A percentile compares a stretch with the other conserved stretches of the same genome.
These are phyloP conservation scores for Heritiera littoralis DNA, from an alignment of 345 rosid species.

Conservation along the genomic window DNA sequence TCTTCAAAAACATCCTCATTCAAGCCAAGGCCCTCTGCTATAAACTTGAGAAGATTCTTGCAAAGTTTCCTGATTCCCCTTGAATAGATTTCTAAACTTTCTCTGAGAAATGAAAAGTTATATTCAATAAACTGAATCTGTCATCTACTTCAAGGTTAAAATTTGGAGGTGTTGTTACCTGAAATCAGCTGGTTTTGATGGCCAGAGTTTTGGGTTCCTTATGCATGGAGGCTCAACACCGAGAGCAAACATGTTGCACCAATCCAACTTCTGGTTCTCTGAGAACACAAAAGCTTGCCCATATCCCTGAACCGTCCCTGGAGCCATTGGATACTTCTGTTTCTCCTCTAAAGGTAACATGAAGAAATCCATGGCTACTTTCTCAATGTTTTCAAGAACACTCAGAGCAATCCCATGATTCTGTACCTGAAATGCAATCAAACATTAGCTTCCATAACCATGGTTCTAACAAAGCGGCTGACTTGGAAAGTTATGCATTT, in stretches of 20 bases:
- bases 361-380: constrained; percentile 74
- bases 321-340: constrained; percentile 78
- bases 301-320: constrained; percentile 93
- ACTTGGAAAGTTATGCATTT: not conserved
- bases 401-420: constrained; percentile 71
- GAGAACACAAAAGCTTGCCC: constrained; percentile 97
- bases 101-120: constrained; percentile 39
- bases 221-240: constrained; percentile 76
- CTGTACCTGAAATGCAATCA: constrained; percentile 50
- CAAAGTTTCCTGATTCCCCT: constrained; percentile 65
- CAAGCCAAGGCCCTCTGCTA: constrained; percentile 65
- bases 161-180: constrained; percentile 34
- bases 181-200: constrained; percentile 65
- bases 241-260: constrained; percentile 98
- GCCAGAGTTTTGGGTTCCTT: constrained; percentile 84
- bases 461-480: not conserved
- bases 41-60: constrained; percentile 52
- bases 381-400: constrained; percentile 62
- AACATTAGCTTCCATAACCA: constrained; percentile 7
- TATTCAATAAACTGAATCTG: not conserved
- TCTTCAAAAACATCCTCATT: constrained; percentile 58
- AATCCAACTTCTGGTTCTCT: constrained; percentile 90
- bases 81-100: constrained; percentile 68
- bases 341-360: constrained; percentile 82
- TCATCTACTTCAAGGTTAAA: not conserved